Evolutionary conservation across 116 monocot genomes (phyloP), one percentile per base, ranked within the genome.

Genomic region (Iris pallida): DNA sequence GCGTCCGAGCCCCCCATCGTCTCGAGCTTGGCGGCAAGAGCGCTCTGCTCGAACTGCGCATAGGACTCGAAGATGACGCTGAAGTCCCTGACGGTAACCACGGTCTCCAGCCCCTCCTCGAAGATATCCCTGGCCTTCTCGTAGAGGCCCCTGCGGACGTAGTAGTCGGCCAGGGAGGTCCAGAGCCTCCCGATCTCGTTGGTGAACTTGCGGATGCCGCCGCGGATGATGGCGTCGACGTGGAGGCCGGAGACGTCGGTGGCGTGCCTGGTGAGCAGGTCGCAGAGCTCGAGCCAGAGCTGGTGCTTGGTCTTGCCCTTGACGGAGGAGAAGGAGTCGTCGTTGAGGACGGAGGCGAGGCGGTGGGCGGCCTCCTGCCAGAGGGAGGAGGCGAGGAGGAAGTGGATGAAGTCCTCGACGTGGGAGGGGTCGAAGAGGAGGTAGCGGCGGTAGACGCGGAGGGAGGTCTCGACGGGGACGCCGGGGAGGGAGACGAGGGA

Each of bases 311-410:
- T 93, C 78, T 98, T 98, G 6, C 88, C 90, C 61, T 88, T 87
- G 61, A 98, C 88, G 7, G 98, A 98, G 70, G 79, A 71, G 67
- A 92, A 90, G 4, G 64, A 46, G 51, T 90, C 85, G 17, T 90
- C 85, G 18, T 97, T 97, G 44, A 98, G 76, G 8, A 98, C 88
- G 7, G 70, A 65, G 0, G 98, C 90, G 16, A 98, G 70, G 18
- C 90, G 71, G 68, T 98, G 88, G 3, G 98, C 77, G 2, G 88
- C 93, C 73, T 98, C 97, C 79, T 98, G 97, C 97, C 97, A 98
- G 16, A 79, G 75, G 9, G 72, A 55, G 1, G 97, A 90, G 30
- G 66, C 44, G 51, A 93, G 60, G 42, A 98, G 80, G 70, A 98
- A 98, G 42, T 98, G 83, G 61, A 98, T 92, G 65, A 88, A 98